Percentiles rank a stretch among this genome's conserved stretches.
Evolutionary conservation across 2,329 filamentous ascomycete species (phyloP).

Genomic region (Hypomyces perniciosus): DNA sequence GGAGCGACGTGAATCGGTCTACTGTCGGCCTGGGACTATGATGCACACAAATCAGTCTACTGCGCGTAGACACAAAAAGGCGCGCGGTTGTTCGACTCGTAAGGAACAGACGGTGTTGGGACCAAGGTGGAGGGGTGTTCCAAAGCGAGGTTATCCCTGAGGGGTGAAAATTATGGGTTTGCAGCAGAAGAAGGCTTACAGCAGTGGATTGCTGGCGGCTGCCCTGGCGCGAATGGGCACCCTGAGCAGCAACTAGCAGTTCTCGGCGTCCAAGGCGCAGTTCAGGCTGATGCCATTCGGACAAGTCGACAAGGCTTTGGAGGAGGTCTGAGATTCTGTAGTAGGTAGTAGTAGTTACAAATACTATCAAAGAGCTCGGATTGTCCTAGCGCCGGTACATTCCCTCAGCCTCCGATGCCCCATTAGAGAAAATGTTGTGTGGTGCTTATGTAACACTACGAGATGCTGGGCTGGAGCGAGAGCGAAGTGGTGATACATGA

Average conservation of each 20-base stretch:
- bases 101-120: constrained; percentile 4
- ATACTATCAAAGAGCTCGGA: constrained; percentile 15
- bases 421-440: constrained; percentile 16
- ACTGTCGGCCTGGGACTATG: constrained; percentile 3
- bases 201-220: constrained; percentile 8
- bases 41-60: constrained; percentile 3
- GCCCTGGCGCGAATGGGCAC: constrained; percentile 7
- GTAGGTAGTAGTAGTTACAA: constrained; percentile 5
- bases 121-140: constrained; percentile 12
- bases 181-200: constrained; percentile 14
- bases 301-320: constrained; percentile 13
- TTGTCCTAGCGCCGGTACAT: constrained; percentile 21
- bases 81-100: background rate
- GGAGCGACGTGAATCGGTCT: constrained; percentile 2
- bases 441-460: constrained; percentile 14
- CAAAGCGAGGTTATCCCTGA: constrained; percentile 11
- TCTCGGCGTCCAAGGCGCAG: constrained; percentile 10
- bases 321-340: constrained; percentile 10
- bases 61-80: constrained; percentile 1
- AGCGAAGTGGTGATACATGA: background rate
- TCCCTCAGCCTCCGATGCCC: constrained; percentile 15
- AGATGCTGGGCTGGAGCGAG: background rate
- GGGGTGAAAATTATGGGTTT: constrained; percentile 13
- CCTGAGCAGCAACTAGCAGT: constrained; percentile 2
- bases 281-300: constrained; percentile 18